Conservation (phyloP, 345 rosid species). For the Sisymbrium irio region DNA sequence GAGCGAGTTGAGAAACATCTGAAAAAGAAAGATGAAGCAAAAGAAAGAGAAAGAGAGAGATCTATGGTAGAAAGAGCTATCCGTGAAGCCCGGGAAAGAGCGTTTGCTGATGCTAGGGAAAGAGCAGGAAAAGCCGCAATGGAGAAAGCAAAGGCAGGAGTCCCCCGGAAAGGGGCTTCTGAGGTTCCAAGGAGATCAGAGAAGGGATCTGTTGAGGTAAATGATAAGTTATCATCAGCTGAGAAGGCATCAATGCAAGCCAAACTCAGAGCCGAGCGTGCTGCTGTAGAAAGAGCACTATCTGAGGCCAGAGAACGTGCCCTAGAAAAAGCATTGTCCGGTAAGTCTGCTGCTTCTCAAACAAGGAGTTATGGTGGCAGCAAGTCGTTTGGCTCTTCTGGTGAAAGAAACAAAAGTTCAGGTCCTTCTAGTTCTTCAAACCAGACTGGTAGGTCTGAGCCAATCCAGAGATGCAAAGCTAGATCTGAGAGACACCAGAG, state of each 20-base stretch:
- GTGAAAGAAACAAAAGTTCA: constrained; percentile 49
- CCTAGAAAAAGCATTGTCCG: constrained; percentile 76
- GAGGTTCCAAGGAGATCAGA: constrained; percentile 56
- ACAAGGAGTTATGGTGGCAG: constrained; percentile 49
- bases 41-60: constrained; percentile 58
- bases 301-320: constrained; percentile 93
- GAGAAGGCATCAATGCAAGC: constrained; percentile 57
- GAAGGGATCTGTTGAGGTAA: constrained; percentile 50
- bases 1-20: constrained; percentile 37
- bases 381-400: constrained; percentile 47
- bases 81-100: constrained; percentile 92
- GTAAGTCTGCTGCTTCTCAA: constrained; percentile 44
- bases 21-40: constrained; percentile 50
- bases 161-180: constrained; percentile 49
- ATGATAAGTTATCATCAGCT: constrained; percentile 39
- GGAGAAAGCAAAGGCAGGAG: constrained; percentile 66
- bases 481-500: constrained; percentile 71
- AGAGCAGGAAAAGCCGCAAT: constrained; percentile 75
- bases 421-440: constrained; percentile 36
- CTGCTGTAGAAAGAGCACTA: constrained; percentile 94
- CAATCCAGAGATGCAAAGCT: constrained; percentile 64
- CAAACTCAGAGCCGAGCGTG: constrained; percentile 76
- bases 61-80: constrained; percentile 88
- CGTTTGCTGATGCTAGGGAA: constrained; percentile 84
- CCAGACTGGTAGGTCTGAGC: constrained; percentile 58